These are phyloP conservation scores for Xylaria hypoxylon DNA, from an alignment of 2,329 filamentous ascomycete genomes.

Conservation along the genomic window DNA sequence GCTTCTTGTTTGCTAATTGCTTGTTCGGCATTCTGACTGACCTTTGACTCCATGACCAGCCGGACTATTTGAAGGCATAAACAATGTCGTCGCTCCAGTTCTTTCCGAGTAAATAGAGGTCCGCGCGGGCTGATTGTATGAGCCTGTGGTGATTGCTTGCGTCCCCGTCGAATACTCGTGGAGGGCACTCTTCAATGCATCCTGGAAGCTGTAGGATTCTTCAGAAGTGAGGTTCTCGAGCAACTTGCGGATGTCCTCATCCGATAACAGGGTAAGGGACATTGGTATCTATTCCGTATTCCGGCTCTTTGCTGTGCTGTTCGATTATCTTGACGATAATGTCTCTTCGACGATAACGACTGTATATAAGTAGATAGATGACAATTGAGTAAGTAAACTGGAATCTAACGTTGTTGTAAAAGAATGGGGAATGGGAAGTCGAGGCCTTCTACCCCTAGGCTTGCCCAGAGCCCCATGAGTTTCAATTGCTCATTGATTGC, in stretches of 20 bases:
- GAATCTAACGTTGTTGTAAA: neutral
- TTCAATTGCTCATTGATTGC: neutral
- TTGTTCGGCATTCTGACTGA: slow-evolving; percentile 43
- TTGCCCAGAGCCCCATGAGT: slow-evolving; percentile 13
- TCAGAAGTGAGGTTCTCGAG: slow-evolving; percentile 64
- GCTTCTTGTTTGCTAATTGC: neutral
- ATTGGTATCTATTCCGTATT: slow-evolving; percentile 45
- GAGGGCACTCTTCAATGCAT: slow-evolving; percentile 62
- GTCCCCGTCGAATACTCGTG: slow-evolving; percentile 72
- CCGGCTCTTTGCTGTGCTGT: neutral
- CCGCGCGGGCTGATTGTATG: slow-evolving; percentile 68
- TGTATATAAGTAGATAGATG: neutral
- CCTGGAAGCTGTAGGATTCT: slow-evolving; percentile 66
- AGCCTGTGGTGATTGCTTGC: slow-evolving; percentile 55
- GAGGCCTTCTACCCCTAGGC: neutral
- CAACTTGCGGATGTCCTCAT: slow-evolving; percentile 66
- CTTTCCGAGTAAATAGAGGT: slow-evolving; percentile 60
- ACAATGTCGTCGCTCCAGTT: slow-evolving; percentile 71
- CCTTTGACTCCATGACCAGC: slow-evolving; percentile 76
- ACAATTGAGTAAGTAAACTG: neutral
- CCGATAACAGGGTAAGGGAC: slow-evolving; percentile 69
- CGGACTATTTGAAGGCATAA: slow-evolving; percentile 78
- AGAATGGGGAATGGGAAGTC: neutral
- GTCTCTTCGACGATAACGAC: neutral
- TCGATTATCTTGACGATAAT: neutral